Evolutionary conservation across 108 stramenopile genomes (phyloP).

Genomic region (Nannochloropsis gaditana): DNA sequence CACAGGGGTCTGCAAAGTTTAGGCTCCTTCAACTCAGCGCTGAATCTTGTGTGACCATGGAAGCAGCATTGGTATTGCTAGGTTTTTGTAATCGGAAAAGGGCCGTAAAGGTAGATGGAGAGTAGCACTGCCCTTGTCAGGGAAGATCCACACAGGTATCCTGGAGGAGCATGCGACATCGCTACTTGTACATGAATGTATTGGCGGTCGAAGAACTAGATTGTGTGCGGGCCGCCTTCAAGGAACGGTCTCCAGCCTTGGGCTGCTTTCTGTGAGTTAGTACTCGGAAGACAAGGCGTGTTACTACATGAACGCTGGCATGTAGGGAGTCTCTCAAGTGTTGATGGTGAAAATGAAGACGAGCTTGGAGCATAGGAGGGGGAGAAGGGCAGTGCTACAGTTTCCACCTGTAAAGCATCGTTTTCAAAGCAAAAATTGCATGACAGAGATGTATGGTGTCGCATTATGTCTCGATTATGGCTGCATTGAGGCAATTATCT

Average conservation of each 20-base stretch:
- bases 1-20: not conserved
- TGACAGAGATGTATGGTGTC: too few species aligned
- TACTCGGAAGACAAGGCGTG: too few species aligned
- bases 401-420: too few species aligned
- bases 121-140: not conserved
- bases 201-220: not conserved
- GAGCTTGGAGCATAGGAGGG: too few species aligned
- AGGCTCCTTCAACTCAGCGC: not conserved
- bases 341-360: too few species aligned
- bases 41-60: not conserved
- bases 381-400: too few species aligned
- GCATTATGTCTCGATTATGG: too few species aligned
- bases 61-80: not conserved
- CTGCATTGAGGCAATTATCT: too few species aligned
- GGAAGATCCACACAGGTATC: not conserved
- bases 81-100: not conserved
- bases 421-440: too few species aligned
- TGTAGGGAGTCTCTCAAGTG: too few species aligned
- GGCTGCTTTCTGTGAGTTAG: not conserved
- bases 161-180: not conserved
- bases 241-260: not conserved
- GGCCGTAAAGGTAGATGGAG: not conserved
- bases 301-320: too few species aligned
- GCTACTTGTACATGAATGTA: not conserved
- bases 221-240: not conserved